Percentiles rank a stretch among this genome's conserved stretches.
These are phyloP conservation scores for Leccinum obscurum DNA, from an alignment of 768 basidiomycete genomes.

Conservation along the genomic window DNA sequence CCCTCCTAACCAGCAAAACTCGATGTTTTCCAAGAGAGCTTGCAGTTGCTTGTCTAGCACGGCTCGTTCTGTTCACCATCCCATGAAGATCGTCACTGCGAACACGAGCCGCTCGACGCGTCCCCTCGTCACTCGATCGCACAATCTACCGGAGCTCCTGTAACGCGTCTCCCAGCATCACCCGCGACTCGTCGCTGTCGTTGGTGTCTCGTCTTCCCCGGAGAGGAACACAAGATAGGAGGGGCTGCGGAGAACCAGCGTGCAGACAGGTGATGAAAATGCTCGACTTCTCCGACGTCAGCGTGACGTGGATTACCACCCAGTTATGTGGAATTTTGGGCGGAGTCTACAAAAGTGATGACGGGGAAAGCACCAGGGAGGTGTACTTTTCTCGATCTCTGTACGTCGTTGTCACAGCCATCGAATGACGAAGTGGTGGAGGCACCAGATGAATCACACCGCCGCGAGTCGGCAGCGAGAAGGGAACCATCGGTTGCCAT, in stretches of 20 bases:
- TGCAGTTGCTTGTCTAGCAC: slow-evolving; percentile 76
- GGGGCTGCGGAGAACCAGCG: slow-evolving; percentile 49
- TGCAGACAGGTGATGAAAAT: slow-evolving; percentile 23
- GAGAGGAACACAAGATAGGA: slow-evolving; percentile 88
- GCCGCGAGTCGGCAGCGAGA: slow-evolving; percentile 25
- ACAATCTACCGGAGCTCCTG: slow-evolving; percentile 80
- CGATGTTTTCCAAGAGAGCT: slow-evolving; percentile 78
- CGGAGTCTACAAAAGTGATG: slow-evolving; percentile 43
- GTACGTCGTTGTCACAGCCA: slow-evolving; percentile 39
- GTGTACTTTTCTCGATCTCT: slow-evolving; percentile 55
- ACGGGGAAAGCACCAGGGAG: slow-evolving; percentile 21
- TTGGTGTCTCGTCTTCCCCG: slow-evolving; percentile 77
- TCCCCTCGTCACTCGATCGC: slow-evolving; percentile 64
- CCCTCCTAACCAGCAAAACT: slow-evolving; percentile 95
- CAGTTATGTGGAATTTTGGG: slow-evolving; percentile 68
- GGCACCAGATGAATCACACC: slow-evolving; percentile 20
- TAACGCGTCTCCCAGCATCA: slow-evolving; percentile 74
- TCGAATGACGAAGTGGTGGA: slow-evolving; percentile 22
- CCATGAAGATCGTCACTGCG: slow-evolving; percentile 10
- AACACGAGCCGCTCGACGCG: slow-evolving; percentile 52
- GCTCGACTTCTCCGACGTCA: no score
- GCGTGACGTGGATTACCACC: slow-evolving; percentile 72
- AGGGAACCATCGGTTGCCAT: slow-evolving; percentile 34
- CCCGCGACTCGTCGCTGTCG: slow-evolving; percentile 67
- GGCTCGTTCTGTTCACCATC: slow-evolving; percentile 86